Evolutionary conservation across 768 basidiomycete genomes (phyloP), one percentile per base, ranked within the genome.

Genomic region (Hemileccinum rubropunctum): DNA sequence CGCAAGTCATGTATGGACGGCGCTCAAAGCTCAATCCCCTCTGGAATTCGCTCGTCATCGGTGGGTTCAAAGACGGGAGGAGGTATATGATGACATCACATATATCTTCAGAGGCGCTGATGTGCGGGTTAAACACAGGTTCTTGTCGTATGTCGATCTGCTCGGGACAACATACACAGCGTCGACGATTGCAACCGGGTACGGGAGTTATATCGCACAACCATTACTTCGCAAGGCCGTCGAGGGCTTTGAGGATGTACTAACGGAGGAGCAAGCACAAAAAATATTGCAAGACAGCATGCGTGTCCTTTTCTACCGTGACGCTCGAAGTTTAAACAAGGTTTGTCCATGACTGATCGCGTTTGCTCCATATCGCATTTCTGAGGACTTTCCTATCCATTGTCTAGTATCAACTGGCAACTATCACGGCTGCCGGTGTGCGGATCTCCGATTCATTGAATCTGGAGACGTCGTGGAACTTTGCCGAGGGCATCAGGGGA

Each of bases 91-190:
- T 13, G 28, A 13, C 15, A 39, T 7, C 12, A 1, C 40, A n/a
- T 47, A n/a, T 14, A 38, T 32, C 30, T 6, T 30, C 11, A 33
- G 23, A 35, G 13, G 15, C 5, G 10, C 20, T 45, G 20, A 54
- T 30, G 18, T 12, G 27, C n/a, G 33, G 18, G 1, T 27, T 28
- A n/a, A 11, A 30, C 33, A 3, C 60, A 97, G 94, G 18, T 98
- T 97, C 78, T 72, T 98, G 42, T 83, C 92, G 6, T 98, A 86
- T 63, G 95, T 99, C 40, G 95, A 99, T 69, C 77, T 98, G 6
- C 77, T 95, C 18, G 97, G 95, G n/a, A 95, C 93, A 23, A 99
- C 97, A 0, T 98, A 98, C 68, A 79, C 87, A 9, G 84, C 95
- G 3, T 86, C 93, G 13, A 94, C 94, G 6, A 80, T 99, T 18